Percentiles rank a stretch among this genome's conserved stretches.
Evolutionary conservation across 2,329 filamentous ascomycete genomes (phyloP).

Genomic region (Alternaria alternata): DNA sequence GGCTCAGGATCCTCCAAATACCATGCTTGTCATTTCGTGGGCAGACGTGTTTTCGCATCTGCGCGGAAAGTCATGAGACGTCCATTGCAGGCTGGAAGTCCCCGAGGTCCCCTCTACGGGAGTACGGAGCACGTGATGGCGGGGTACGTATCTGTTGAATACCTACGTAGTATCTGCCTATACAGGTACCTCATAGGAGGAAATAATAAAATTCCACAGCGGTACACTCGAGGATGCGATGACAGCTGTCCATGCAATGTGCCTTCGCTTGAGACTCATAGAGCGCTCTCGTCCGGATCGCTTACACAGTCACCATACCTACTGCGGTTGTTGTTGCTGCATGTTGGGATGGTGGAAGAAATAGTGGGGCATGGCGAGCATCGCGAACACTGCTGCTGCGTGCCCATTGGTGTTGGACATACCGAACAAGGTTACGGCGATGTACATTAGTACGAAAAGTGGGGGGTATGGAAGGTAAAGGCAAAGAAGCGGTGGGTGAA

Average conservation of each 20-base stretch:
- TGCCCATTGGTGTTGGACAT: conserved; percentile 34
- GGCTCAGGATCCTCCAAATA: conserved; percentile 4
- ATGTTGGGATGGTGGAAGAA: conserved; percentile 28
- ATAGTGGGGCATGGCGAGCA: conserved; percentile 33
- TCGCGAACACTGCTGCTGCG: conserved; percentile 13
- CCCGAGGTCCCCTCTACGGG: not conserved
- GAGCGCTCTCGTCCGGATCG: conserved; percentile 18
- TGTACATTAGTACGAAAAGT: conserved; percentile 34
- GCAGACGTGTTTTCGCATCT: not conserved
- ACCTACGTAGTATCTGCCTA: not conserved
- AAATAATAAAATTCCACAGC: not conserved
- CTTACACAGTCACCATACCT: conserved; percentile 25
- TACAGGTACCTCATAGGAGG: not conserved
- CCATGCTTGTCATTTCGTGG: not conserved
- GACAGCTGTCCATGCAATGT: conserved; percentile 20
- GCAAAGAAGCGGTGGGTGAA: conserved; percentile 44
- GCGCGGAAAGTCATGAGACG: not conserved
- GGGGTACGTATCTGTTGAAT: not conserved
- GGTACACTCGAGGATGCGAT: conserved; percentile 9
- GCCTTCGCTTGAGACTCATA: conserved; percentile 1
- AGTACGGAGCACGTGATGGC: conserved; percentile 8
- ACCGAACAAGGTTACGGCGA: conserved; percentile 19
- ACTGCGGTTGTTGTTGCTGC: conserved; percentile 30
- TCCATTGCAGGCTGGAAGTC: not conserved
- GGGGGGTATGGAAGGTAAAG: conserved; percentile 23